phyloP scores from a whole-genome alignment of 2,329 filamentous ascomycete species.

The Aspergillus sp. region DNA sequence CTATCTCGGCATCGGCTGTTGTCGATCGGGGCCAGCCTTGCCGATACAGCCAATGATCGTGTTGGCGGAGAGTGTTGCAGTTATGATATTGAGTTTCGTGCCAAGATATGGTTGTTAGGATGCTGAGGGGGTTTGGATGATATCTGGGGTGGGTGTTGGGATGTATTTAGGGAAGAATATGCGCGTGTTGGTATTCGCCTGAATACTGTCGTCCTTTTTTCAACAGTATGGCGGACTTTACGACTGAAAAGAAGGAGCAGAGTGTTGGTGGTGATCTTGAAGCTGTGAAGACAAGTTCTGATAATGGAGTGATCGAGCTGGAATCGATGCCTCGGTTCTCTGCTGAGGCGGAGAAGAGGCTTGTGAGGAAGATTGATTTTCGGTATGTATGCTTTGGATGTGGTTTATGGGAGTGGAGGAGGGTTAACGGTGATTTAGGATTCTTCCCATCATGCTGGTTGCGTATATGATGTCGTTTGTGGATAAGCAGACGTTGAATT shows the following conservation, averaged over 20 bases:
- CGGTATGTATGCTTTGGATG: slow-evolving; percentile 9
- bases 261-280: not conserved
- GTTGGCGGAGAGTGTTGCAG: not conserved
- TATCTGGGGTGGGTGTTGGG: not conserved
- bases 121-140: not conserved
- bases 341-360: slow-evolving; percentile 18
- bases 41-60: slow-evolving; percentile 24
- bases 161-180: not conserved
- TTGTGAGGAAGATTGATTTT: slow-evolving; percentile 27
- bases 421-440: slow-evolving; percentile 5
- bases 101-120: not conserved
- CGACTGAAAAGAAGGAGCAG: not conserved
- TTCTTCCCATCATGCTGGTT: slow-evolving; percentile 30
- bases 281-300: slow-evolving; percentile 9
- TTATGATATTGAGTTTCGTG: not conserved
- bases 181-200: not conserved
- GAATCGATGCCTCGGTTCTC: slow-evolving; percentile 19
- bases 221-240: not conserved
- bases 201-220: not conserved
- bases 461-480: slow-evolving; percentile 36
- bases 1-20: not conserved
- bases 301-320: slow-evolving; percentile 17
- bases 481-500: slow-evolving; percentile 39
- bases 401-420: no score
- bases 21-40: slow-evolving; percentile 12